A percentile compares a stretch with the other conserved stretches of the same genome.
Evolutionary conservation across 495 filamentous ascomycete species (phyloP).

Genomic region (Neurospora sp.): DNA sequence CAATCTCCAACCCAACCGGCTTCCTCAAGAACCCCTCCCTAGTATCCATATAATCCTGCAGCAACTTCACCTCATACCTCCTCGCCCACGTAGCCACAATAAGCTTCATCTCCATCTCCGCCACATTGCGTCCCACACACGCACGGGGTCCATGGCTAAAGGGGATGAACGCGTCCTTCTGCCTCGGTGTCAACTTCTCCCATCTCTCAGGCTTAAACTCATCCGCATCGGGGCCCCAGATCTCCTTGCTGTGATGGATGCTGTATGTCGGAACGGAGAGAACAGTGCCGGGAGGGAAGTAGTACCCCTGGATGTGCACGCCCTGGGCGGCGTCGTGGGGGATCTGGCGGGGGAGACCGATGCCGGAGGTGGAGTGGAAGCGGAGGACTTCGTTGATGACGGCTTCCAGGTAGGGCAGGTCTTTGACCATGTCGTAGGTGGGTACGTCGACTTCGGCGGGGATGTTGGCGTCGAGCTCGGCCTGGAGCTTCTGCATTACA

Average conservation of each 20-base stretch:
- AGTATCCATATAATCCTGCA: slow-evolving; percentile 65
- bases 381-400: slow-evolving; percentile 87
- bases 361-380: slow-evolving; percentile 78
- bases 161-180: slow-evolving; percentile 75
- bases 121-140: slow-evolving; percentile 80
- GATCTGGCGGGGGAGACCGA: slow-evolving; percentile 77
- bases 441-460: slow-evolving; percentile 54
- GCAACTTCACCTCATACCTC: slow-evolving; percentile 63
- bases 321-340: slow-evolving; percentile 44
- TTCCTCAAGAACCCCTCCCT: slow-evolving; percentile 86
- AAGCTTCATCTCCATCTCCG: slow-evolving; percentile 85
- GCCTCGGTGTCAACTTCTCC: slow-evolving; percentile 48
- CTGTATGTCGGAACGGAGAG: slow-evolving; percentile 80
- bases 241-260: slow-evolving; percentile 69
- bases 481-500: slow-evolving; percentile 60
- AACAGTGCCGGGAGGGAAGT: slow-evolving; percentile 66
- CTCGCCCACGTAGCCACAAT: slow-evolving; percentile 69
- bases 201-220: slow-evolving; percentile 73
- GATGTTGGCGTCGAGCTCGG: slow-evolving; percentile 60
- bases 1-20: slow-evolving; percentile 66
- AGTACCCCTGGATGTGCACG: slow-evolving; percentile 40
- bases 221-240: slow-evolving; percentile 79
- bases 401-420: slow-evolving; percentile 66
- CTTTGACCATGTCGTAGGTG: slow-evolving; percentile 58
- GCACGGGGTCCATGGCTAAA: slow-evolving; percentile 74